Evolutionary conservation across 345 rosid genomes (phyloP), one percentile per base, ranked within the genome.

Genomic region (Pelargonium nanum): DNA sequence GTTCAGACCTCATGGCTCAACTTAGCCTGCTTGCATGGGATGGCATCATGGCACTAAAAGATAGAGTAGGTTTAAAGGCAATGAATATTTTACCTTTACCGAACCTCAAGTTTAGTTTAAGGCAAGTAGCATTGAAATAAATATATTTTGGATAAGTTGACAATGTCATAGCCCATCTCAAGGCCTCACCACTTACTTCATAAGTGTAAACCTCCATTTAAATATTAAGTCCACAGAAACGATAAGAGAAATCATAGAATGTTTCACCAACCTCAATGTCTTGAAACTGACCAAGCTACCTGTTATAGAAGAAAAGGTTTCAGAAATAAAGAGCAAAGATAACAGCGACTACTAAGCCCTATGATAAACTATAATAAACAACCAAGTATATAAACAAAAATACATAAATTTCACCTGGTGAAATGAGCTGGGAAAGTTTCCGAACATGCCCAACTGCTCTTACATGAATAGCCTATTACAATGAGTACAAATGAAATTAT

Each of bases 351-450:
- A 57, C 56, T 68, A 3, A 50, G 9, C 19, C 32, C 2, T 26
- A 48, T 30, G 9, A 40, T 40, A 40, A 40, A 40, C 48, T n/a
- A 30, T 6, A 30, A 30, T 30, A 30, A 30, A 30, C 4, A 40
- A 17, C 16, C 0, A 40, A 40, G 3, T 40, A 40, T 40, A 40
- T 40, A 30, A 24, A 55, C 30, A 32, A 54, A 25, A 25, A 17
- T 26, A 12, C 19, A 26, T 52, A 20, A 50, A 24, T 61, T 53
- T 57, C 68, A 86, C 89, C 93, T 51, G 82, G 78, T 26, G 80
- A 67, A 61, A 75, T 59, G 62, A 77, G 76, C 64, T 63, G 76
- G 60, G 74, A 76, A 61, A 76, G 80, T 64, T 77, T 77, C 66
- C 77, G 70, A 55, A 75, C 69, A 63, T 66, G 70, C 24, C 32